Evolutionary conservation across 257 asterid genomes (phyloP).

Genomic region (Solanum gracilifrons): DNA sequence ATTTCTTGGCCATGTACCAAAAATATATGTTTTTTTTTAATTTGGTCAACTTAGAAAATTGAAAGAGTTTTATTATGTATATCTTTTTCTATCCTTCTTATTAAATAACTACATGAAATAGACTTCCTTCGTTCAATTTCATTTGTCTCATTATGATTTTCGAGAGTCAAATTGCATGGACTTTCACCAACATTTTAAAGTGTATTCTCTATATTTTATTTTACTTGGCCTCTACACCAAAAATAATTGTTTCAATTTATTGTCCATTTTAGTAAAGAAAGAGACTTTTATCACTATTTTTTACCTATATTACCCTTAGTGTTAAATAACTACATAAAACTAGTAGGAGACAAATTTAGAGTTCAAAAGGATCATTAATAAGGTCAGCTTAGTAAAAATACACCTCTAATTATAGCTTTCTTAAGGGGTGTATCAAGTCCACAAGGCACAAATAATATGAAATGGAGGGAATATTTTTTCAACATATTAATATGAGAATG

Average conservation of each 20-base stretch:
- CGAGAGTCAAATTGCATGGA: neutral
- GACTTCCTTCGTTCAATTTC: neutral
- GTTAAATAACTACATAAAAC: neutral
- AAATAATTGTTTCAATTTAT: too few relatives aligned
- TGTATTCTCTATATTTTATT: neutral
- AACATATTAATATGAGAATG: neutral
- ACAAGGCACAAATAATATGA: neutral
- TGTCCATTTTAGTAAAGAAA: neutral
- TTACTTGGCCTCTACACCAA: neutral
- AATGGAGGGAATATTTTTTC: neutral
- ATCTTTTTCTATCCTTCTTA: neutral
- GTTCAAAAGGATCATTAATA: neutral
- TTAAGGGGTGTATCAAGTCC: neutral
- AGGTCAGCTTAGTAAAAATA: neutral
- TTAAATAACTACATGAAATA: neutral
- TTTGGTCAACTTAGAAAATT: neutral
- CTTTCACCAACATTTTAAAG: too few relatives aligned
- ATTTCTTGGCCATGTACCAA: neutral
- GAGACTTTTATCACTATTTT: neutral
- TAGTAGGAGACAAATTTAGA: neutral
- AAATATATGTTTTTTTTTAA: too few relatives aligned
- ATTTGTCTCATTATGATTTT: neutral
- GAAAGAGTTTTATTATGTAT: neutral
- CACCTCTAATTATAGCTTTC: neutral
- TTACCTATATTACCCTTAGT: neutral